phyloP scores from a whole-genome alignment of 2,329 filamentous ascomycete genomes.

The Sporothrix curviconia region DNA sequence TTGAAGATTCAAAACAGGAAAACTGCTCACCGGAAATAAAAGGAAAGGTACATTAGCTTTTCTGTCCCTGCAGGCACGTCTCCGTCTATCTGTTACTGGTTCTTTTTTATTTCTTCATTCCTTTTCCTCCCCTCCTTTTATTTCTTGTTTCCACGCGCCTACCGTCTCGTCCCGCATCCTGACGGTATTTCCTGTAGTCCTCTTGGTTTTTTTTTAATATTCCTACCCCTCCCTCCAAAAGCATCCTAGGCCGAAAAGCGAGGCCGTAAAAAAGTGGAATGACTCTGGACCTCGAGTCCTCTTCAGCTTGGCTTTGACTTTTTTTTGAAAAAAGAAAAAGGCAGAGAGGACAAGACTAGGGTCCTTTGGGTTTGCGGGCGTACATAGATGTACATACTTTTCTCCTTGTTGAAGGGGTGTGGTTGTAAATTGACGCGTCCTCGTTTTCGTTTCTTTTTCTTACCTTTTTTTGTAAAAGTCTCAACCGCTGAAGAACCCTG shows the following conservation, averaged over 20 bases:
- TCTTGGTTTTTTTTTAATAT: not conserved
- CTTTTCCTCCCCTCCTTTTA: not conserved
- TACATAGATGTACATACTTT: no score
- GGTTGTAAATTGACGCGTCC: no score
- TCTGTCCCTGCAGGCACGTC: not conserved
- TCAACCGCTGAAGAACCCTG: no score
- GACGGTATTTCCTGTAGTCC: no score
- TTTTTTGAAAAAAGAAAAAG: not conserved
- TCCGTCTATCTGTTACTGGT: not conserved
- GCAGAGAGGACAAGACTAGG: not conserved
- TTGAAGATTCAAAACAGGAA: no score
- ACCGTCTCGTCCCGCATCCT: conserved; percentile 1
- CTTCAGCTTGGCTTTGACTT: not conserved
- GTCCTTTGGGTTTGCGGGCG: no score
- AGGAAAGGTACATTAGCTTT: no score
- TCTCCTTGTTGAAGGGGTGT: no score
- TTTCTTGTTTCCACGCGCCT: not conserved
- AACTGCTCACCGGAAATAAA: no score
- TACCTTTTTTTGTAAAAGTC: no score
- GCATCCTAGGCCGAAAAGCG: no score
- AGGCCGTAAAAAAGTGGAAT: not conserved
- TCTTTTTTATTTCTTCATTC: not conserved
- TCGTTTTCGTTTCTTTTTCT: no score
- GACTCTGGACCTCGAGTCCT: not conserved
- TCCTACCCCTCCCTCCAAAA: not conserved